Percentiles rank a stretch among this genome's conserved stretches.
These are phyloP conservation scores for Picea mariana DNA, from an alignment of 83 land plant genomes.

Conservation along the genomic window DNA sequence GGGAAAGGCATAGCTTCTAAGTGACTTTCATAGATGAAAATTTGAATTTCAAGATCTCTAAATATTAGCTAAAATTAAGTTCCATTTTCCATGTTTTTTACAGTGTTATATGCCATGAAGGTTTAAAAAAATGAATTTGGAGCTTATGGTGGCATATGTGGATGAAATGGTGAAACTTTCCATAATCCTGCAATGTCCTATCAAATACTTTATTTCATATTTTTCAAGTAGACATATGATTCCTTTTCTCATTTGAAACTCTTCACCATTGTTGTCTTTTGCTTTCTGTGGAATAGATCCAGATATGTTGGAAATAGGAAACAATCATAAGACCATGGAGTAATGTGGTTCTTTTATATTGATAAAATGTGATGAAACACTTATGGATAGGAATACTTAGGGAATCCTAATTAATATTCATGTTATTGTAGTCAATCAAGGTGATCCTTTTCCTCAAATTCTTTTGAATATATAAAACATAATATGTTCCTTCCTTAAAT, in stretches of 20 bases:
- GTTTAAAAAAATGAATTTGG: not conserved
- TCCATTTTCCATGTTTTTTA: too few relatives aligned
- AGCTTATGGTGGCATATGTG: not conserved
- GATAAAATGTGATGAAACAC: conserved; percentile 48
- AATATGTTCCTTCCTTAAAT: too few relatives aligned
- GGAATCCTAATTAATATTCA: conserved; percentile 46
- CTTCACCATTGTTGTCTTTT: not conserved
- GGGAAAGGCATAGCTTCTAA: too few relatives aligned
- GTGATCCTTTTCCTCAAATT: conserved; percentile 15
- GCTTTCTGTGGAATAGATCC: conserved; percentile 15
- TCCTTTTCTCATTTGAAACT: not conserved
- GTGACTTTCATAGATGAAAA: too few relatives aligned
- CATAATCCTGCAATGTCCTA: not conserved
- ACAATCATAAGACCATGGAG: conserved; percentile 26
- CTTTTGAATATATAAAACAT: too few relatives aligned
- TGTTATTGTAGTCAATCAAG: conserved; percentile 68
- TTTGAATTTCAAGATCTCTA: too few relatives aligned
- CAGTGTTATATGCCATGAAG: too few relatives aligned
- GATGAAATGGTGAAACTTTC: not conserved
- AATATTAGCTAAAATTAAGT: too few relatives aligned
- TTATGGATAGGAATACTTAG: conserved; percentile 27
- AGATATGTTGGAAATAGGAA: conserved; percentile 38
- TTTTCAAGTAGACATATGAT: too few relatives aligned
- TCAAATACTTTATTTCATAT: not conserved
- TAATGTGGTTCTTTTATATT: conserved; percentile 34